These are phyloP conservation scores for Colletotrichum spinosum DNA, from an alignment of 2,329 filamentous ascomycete genomes.

Conservation along the genomic window DNA sequence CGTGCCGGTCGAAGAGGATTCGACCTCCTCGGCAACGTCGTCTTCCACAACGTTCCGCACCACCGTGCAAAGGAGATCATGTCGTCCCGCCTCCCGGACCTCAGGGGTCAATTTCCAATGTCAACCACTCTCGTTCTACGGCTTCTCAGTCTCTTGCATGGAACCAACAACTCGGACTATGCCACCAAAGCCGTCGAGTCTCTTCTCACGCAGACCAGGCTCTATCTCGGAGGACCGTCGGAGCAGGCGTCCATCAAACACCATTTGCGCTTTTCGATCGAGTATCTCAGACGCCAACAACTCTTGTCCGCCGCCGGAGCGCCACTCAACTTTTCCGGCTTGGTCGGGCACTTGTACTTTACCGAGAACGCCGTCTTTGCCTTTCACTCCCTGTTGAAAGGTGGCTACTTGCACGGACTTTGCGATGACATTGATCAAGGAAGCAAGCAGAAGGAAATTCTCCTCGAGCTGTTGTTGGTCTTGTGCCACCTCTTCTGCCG, in stretches of 20 bases:
- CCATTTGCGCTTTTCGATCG: slow-evolving; percentile 83
- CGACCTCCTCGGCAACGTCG: slow-evolving; percentile 83
- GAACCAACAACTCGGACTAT: slow-evolving; percentile 72
- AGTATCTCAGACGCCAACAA: slow-evolving; percentile 78
- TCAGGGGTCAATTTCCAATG: slow-evolving; percentile 83
- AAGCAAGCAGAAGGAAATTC: slow-evolving; percentile 57
- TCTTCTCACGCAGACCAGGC: slow-evolving; percentile 74
- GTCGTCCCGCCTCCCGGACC: slow-evolving; percentile 77
- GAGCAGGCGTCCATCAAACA: slow-evolving; percentile 78
- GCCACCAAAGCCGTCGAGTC: slow-evolving; percentile 73
- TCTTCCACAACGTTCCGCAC: slow-evolving; percentile 75
- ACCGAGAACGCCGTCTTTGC: slow-evolving; percentile 81
- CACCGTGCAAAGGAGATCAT: slow-evolving; percentile 76
- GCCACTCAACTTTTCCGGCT: slow-evolving; percentile 78
- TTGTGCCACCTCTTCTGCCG: slow-evolving; percentile 79
- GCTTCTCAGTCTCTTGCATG: slow-evolving; percentile 74
- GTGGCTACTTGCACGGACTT: slow-evolving; percentile 74
- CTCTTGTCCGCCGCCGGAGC: slow-evolving; percentile 70
- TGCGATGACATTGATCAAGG: slow-evolving; percentile 65
- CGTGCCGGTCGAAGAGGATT: slow-evolving; percentile 85
- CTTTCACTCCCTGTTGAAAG: slow-evolving; percentile 79
- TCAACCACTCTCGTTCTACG: slow-evolving; percentile 79
- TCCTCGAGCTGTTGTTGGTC: slow-evolving; percentile 74
- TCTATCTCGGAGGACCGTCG: slow-evolving; percentile 77
- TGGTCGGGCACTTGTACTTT: slow-evolving; percentile 80